Base-by-base conservation (phyloP, 2,329 filamentous ascomycete species). In the Colletotrichum cordylinicola region DNA sequence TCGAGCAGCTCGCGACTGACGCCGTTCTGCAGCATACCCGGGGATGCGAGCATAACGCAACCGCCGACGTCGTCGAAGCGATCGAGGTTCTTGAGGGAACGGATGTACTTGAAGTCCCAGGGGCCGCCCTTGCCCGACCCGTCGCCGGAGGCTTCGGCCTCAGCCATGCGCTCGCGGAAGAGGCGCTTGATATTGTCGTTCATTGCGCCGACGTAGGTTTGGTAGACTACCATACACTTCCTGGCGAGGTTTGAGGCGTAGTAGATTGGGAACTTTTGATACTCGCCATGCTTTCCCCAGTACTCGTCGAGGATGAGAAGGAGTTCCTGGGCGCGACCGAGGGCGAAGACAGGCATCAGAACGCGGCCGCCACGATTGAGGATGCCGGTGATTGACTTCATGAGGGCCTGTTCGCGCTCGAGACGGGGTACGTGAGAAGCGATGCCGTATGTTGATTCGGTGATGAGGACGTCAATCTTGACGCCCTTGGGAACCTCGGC, bases 221-320 rank as follows among this genome's bases (percentile, higher is more conserved):
- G 97, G 83, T 99, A 99, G 5, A 98, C 96, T 35, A 98, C 92
- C 97, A 99, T 99, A 86, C 97, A 99, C 85, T 98, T 97, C 77
- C 96, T 90, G 1, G 97, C 97, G 56, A 98, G 91, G 81, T 98
- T 98, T 80, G 95, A 97, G 70, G 98, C 98, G 84, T 98, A 99
- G 87, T 98, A 99, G 77, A 99, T 98, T 7, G 97, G 97, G 43
- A 94, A 94, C 79, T 95, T 96, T 78, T 98, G 96, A 79, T 93
- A 95, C 80, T 98, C 96, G 1, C 92, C 87, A 81, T 99, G 96
- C 72, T 96, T 95, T 78, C 91, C 91, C 97, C 97, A 99, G 86
- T 98, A 98, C 84, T 99, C 97, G 80, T 99, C 97, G 8, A 99
- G 88, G 81, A 99, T 98, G 31, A 99, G 88, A 7, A 99, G 90